Conservation (phyloP, 2,329 filamentous ascomycete genomes). For the Cercospora janseana region DNA sequence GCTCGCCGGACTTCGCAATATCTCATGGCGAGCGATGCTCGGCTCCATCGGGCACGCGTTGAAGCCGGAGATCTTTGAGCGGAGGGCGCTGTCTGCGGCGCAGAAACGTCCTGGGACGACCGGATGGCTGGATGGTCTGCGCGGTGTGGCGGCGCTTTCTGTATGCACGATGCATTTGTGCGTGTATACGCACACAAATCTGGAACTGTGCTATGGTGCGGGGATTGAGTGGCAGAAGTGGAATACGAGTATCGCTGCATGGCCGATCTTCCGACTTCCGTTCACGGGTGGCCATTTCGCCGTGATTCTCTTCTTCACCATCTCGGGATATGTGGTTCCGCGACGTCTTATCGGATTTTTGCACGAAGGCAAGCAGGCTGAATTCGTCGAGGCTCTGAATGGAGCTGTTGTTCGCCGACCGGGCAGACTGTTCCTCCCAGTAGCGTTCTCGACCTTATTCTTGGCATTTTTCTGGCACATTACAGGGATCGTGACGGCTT, state of each 20-base stretch:
- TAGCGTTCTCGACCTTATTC: conserved; percentile 55
- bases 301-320: conserved; percentile 52
- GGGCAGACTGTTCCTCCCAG: conserved; percentile 49
- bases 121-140: conserved; percentile 62
- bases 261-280: conserved; percentile 59
- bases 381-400: conserved; percentile 44
- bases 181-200: conserved; percentile 55
- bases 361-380: conserved; percentile 37
- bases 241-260: conserved; percentile 44
- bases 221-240: conserved; percentile 39
- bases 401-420: conserved; percentile 52
- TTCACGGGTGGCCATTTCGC: conserved; percentile 62
- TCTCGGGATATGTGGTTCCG: conserved; percentile 52
- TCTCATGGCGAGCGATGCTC: conserved; percentile 8
- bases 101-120: conserved; percentile 39
- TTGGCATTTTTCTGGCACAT: conserved; percentile 56
- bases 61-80: conserved; percentile 21
- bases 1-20: conserved; percentile 2
- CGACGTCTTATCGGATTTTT: conserved; percentile 42
- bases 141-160: conserved; percentile 64
- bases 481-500: conserved; percentile 48
- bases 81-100: conserved; percentile 8
- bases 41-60: conserved; percentile 7
- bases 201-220: conserved; percentile 38
- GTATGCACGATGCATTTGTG: conserved; percentile 64